A percentile compares a stretch with the other conserved stretches of the same genome.
Conservation (phyloP, 495 filamentous ascomycete species). For the Penicillium paxilli region DNA sequence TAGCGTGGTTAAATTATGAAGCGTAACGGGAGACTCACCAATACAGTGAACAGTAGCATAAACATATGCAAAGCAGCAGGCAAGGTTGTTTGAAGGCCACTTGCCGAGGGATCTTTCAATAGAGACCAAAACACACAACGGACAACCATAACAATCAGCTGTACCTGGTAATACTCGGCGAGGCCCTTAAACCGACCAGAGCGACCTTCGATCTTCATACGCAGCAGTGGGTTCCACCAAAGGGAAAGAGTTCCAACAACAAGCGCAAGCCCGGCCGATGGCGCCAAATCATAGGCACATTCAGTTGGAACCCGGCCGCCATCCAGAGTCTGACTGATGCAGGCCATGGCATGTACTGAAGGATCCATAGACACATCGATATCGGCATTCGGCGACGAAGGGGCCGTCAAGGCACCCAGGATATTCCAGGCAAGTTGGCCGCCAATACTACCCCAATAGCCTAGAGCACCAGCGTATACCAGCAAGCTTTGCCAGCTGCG, state of each 20-base stretch:
- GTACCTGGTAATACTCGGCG: constrained; percentile 66
- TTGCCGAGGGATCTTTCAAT: constrained; percentile 49
- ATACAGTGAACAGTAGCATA: constrained; percentile 51
- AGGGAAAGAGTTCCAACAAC: constrained; percentile 55
- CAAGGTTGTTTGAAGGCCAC: constrained; percentile 37
- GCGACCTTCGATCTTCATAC: constrained; percentile 61
- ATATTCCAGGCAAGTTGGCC: constrained; percentile 47
- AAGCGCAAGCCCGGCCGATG: constrained; percentile 48
- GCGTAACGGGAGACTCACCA: constrained; percentile 46
- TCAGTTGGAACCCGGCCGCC: constrained; percentile 21
- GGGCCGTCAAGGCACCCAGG: constrained; percentile 24
- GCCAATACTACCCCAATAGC: constrained; percentile 51
- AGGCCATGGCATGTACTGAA: constrained; percentile 20
- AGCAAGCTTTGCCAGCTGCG: constrained; percentile 54
- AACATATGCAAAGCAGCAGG: constrained; percentile 55
- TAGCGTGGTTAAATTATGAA: constrained; percentile 11
- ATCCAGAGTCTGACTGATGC: constrained; percentile 25
- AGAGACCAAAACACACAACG: constrained; percentile 54
- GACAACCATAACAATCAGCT: constrained; percentile 59
- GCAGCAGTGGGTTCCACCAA: constrained; percentile 78
- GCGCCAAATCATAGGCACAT: constrained; percentile 32
- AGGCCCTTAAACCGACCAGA: constrained; percentile 64
- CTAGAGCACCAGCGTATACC: constrained; percentile 47
- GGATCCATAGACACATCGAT: constrained; percentile 4
- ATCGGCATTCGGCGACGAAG: not conserved